A percentile compares a stretch with the other conserved stretches of the same genome.
Conservation (phyloP, 1,284 basidiomycete species). For the Leccinum fuscescens region DNA sequence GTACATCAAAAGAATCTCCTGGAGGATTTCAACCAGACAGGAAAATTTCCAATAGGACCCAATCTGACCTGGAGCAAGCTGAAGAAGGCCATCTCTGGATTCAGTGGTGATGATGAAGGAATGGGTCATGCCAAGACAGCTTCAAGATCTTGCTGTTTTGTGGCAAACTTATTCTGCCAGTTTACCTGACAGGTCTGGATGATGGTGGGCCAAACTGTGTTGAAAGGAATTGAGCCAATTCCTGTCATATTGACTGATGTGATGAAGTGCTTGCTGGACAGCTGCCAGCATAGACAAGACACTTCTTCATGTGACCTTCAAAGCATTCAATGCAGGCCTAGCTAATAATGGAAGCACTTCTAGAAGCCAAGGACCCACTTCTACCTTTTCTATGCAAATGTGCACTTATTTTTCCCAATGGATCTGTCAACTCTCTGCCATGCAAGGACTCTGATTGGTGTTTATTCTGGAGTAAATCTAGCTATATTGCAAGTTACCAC, state of each 20-base stretch:
- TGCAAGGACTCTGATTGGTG: too few species aligned
- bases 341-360: neutral
- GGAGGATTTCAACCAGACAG: neutral
- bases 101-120: constrained; percentile 1
- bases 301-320: neutral
- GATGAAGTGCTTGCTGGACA: constrained; percentile 10
- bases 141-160: neutral
- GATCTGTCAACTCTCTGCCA: too few species aligned
- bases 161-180: constrained; percentile 1
- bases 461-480: too few species aligned
- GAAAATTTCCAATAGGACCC: constrained; percentile 5
- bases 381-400: neutral
- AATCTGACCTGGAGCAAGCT: constrained; percentile 7
- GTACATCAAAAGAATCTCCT: fast-evolving
- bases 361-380: neutral
- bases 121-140: neutral
- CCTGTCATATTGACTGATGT: neutral
- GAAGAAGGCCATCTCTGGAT: neutral
- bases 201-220: neutral
- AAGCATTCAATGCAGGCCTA: constrained; percentile 5
- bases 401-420: constrained; percentile 1
- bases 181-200: constrained; percentile 13
- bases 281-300: constrained; percentile 4
- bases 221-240: constrained; percentile 6
- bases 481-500: too few species aligned